A percentile compares a stretch with the other conserved stretches of the same genome.
Conservation (phyloP, 345 rosid species). For the Bruguiera parviflora region DNA sequence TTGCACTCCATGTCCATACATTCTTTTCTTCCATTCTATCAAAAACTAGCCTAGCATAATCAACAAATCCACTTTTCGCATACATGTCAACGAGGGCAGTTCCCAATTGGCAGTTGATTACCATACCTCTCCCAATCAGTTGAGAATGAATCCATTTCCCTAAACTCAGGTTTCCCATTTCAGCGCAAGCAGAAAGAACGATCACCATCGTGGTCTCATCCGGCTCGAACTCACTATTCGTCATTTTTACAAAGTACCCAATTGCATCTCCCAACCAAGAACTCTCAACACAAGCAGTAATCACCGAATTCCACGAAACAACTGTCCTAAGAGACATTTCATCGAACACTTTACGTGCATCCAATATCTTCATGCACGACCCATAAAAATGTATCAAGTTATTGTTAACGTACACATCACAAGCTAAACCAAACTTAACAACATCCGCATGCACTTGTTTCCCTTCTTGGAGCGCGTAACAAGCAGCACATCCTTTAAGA, state of each 20-base stretch:
- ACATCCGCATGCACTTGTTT: conserved; percentile 63
- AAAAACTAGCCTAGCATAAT: conserved; percentile 50
- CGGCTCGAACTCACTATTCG: conserved; percentile 36
- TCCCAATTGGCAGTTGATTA: conserved; percentile 57
- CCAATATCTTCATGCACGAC: conserved; percentile 48
- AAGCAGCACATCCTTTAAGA: conserved; percentile 56
- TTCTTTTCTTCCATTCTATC: conserved; percentile 49
- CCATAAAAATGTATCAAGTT: conserved; percentile 68
- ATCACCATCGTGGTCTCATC: conserved; percentile 81
- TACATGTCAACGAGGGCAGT: conserved; percentile 86
- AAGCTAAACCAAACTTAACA: conserved; percentile 56
- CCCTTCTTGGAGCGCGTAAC: conserved; percentile 49
- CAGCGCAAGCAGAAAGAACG: conserved; percentile 48
- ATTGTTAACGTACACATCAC: conserved; percentile 61
- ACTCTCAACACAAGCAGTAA: conserved; percentile 57
- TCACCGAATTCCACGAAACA: conserved; percentile 76
- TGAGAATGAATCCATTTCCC: conserved; percentile 72
- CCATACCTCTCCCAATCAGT: conserved; percentile 50
- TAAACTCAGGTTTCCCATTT: conserved; percentile 59
- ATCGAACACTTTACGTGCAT: conserved; percentile 66
- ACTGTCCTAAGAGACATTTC: conserved; percentile 58
- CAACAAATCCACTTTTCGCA: conserved; percentile 57
- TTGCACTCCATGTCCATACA: conserved; percentile 93
- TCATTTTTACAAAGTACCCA: conserved; percentile 55
- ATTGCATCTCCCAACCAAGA: conserved; percentile 36